Conservation (phyloP, 352 stramenopile genomes). For the Phytophthora colocasiae region DNA sequence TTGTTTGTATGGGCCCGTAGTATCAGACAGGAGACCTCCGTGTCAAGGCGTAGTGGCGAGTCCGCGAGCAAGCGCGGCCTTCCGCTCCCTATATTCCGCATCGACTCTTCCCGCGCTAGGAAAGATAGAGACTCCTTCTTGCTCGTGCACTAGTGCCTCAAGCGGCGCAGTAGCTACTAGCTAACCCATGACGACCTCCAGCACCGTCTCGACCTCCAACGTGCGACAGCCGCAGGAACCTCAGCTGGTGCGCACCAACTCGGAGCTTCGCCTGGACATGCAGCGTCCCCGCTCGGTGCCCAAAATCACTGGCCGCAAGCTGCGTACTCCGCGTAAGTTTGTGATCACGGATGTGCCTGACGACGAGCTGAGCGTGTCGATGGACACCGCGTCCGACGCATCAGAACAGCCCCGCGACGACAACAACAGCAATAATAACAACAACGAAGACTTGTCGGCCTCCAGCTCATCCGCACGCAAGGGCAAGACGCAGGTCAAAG, state of each 20-base stretch:
- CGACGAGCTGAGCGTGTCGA: conserved; percentile 40
- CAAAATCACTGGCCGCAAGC: conserved; percentile 69
- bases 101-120: conserved; percentile 5
- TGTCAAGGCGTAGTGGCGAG: conserved; percentile 18
- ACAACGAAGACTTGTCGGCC: conserved; percentile 27
- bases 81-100: conserved; percentile 2
- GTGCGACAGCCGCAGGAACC: conserved; percentile 11
- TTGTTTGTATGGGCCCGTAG: conserved; percentile 35
- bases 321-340: conserved; percentile 67
- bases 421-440: conserved; percentile 19
- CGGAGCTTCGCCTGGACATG: conserved; percentile 29
- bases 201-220: conserved; percentile 23
- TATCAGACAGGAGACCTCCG: conserved; percentile 44
- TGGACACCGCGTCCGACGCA: conserved; percentile 3
- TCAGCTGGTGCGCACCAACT: conserved; percentile 11
- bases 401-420: conserved; percentile 15
- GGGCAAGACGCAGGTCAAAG: conserved; percentile 74
- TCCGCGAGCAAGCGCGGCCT: conserved; percentile 8
- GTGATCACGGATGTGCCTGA: conserved; percentile 77
- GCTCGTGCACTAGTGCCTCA: background rate
- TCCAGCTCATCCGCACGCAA: conserved; percentile 40
- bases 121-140: conserved; percentile 19
- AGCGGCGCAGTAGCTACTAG: conserved; percentile 14
- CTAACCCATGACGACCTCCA: conserved; percentile 38
- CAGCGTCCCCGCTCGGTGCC: conserved; percentile 38